phyloP scores from a whole-genome alignment of 495 filamentous ascomycete genomes.

The Aspergillus carlsbadensis region DNA sequence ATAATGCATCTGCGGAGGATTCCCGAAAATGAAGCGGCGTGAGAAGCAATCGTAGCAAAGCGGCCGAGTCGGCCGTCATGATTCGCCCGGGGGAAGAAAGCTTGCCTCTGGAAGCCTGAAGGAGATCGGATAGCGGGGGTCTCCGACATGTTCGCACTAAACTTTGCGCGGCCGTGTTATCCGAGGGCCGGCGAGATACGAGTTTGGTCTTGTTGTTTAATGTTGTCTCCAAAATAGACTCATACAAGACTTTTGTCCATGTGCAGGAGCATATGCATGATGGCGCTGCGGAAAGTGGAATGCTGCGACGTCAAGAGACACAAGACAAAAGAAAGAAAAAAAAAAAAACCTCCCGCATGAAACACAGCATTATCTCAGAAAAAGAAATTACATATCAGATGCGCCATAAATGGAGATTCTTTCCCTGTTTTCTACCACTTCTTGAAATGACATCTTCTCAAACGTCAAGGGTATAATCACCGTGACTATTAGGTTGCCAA shows the following conservation, averaged over 20 bases:
- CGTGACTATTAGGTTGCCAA: background rate
- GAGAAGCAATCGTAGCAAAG: background rate
- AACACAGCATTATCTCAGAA: too few species aligned
- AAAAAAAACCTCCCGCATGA: background rate
- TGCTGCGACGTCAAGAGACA: background rate
- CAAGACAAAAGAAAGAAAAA: too few species aligned
- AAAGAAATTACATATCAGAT: background rate
- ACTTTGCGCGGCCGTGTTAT: background rate
- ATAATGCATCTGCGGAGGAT: too few species aligned
- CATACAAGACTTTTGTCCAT: background rate
- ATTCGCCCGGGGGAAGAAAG: background rate
- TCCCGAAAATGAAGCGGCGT: background rate
- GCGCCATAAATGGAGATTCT: background rate
- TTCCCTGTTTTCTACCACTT: background rate
- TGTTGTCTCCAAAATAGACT: background rate
- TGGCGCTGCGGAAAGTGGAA: too few species aligned
- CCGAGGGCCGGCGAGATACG: slow-evolving; percentile 2
- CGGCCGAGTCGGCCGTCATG: slow-evolving; percentile 10
- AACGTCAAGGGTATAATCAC: slow-evolving; percentile 14
- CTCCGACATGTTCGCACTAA: slow-evolving; percentile 5
- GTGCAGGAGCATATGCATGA: background rate
- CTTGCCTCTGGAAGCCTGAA: background rate
- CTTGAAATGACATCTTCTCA: background rate
- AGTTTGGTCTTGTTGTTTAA: too few species aligned
- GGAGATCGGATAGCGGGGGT: background rate